Evolutionary conservation across 768 basidiomycete genomes (phyloP).

Genomic region (Hygrophoropsis aurantiaca): DNA sequence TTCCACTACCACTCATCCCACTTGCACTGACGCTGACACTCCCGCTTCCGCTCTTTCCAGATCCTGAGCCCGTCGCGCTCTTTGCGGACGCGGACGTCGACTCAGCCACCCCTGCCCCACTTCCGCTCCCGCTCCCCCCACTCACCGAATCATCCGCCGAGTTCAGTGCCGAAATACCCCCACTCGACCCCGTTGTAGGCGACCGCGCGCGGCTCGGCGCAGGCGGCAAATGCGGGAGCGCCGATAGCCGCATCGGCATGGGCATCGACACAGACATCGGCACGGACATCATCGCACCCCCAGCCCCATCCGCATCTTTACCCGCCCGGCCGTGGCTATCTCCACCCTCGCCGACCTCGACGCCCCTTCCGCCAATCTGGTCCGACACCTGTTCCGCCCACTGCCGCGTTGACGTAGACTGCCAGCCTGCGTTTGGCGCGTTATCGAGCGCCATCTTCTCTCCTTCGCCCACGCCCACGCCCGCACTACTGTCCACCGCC

Average conservation of each 20-base stretch:
- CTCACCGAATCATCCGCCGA: slow-evolving; percentile 23
- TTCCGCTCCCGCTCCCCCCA: slow-evolving; percentile 11
- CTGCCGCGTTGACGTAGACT: slow-evolving; percentile 35
- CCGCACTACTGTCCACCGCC: neutral
- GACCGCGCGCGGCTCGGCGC: slow-evolving; percentile 18
- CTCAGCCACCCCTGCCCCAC: slow-evolving; percentile 4
- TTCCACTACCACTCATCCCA: slow-evolving; percentile 9
- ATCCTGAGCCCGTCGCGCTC: slow-evolving; percentile 7
- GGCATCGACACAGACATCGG: slow-evolving; percentile 3
- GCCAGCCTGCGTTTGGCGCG: slow-evolving; percentile 21
- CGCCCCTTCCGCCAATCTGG: slow-evolving; percentile 18
- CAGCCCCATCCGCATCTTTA: neutral
- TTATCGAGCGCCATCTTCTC: slow-evolving; percentile 15
- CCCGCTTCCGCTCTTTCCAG: slow-evolving; percentile 9
- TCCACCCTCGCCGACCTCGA: neutral
- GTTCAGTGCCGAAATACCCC: slow-evolving; percentile 22
- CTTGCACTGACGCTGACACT: slow-evolving; percentile 3
- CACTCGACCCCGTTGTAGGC: slow-evolving; percentile 21
- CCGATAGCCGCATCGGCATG: slow-evolving; percentile 6
- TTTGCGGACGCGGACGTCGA: slow-evolving; percentile 2
- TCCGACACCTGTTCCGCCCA: slow-evolving; percentile 48
- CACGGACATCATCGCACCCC: too few species aligned
- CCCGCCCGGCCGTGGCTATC: neutral
- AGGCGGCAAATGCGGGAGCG: slow-evolving; percentile 5
- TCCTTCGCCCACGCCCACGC: slow-evolving; percentile 5